Evolutionary conservation across 805 yeast species (phyloP).

Genomic region (Saccharomycopsis sp.): DNA sequence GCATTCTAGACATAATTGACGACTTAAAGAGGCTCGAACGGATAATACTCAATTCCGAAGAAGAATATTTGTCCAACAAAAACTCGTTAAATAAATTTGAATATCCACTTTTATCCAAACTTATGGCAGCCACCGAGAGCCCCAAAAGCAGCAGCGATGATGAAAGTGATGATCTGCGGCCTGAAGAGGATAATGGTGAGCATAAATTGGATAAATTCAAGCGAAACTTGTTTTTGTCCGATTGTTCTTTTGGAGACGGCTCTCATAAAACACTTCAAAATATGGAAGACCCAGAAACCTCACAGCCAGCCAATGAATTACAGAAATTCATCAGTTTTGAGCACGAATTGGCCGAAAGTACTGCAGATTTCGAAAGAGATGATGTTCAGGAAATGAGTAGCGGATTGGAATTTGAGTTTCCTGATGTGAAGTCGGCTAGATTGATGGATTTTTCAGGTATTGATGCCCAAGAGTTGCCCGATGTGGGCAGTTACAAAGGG

Average conservation of each 20-base stretch:
- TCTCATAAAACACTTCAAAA: not conserved
- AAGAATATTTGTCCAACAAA: constrained; percentile 8
- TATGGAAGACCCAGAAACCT: not conserved
- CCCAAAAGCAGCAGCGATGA: not conserved
- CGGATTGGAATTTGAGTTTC: not conserved
- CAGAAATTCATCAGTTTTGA: not conserved
- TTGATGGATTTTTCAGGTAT: not conserved
- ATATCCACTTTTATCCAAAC: constrained; percentile 16
- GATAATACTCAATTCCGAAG: constrained; percentile 7
- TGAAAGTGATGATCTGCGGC: not conserved
- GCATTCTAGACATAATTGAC: constrained; percentile 3
- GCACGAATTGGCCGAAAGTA: not conserved
- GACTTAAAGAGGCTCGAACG: constrained; percentile 7
- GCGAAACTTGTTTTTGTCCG: not conserved
- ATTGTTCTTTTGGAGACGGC: not conserved
- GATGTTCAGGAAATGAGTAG: not conserved
- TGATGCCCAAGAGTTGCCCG: not conserved
- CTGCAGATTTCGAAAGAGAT: not conserved
- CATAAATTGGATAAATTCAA: not conserved
- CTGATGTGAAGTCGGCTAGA: not conserved
- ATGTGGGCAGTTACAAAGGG: not conserved
- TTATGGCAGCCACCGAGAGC: constrained; percentile 4
- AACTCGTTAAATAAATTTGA: constrained; percentile 13
- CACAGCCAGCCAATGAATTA: not conserved
- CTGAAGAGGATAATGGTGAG: not conserved